Conservation (phyloP, 106 monocot genomes). For the Allium fistulosum region DNA sequence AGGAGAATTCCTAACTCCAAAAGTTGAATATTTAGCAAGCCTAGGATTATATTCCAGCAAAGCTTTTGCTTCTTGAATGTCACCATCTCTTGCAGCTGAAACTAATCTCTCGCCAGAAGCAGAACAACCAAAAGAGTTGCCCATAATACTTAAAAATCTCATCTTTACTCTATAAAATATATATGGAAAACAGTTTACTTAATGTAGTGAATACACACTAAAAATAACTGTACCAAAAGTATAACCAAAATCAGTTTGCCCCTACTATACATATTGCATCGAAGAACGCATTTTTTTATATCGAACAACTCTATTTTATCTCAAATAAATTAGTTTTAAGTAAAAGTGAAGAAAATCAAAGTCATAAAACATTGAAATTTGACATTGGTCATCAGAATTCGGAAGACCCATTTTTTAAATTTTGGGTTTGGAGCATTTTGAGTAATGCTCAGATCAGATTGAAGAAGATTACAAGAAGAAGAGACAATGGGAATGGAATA, state of each 20-base stretch:
- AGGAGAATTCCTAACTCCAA: conserved; percentile 88
- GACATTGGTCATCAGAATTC: not conserved
- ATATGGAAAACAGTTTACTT: no score
- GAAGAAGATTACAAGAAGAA: no score
- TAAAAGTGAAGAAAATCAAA: not conserved
- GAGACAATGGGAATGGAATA: not conserved
- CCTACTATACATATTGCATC: no score
- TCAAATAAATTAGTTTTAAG: not conserved
- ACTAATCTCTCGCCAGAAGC: conserved; percentile 90
- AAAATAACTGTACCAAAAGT: no score
- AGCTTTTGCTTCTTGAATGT: conserved; percentile 88
- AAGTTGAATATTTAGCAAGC: conserved; percentile 91
- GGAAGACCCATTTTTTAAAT: not conserved
- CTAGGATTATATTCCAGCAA: conserved; percentile 86
- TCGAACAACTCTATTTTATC: not conserved
- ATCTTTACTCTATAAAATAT: conserved; percentile 18
- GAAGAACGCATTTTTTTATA: no score
- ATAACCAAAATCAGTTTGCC: no score
- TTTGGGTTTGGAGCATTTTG: conserved; percentile 1
- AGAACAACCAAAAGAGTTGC: conserved; percentile 96
- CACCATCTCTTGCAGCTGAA: conserved; percentile 96
- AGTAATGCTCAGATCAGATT: conserved; percentile 9
- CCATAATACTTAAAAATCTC: conserved; percentile 84
- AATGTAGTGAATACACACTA: no score
- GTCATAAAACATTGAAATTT: conserved; percentile 1